Base-by-base conservation (phyloP, 257 asterid species). In the Lithospermum erythrorhizon region DNA sequence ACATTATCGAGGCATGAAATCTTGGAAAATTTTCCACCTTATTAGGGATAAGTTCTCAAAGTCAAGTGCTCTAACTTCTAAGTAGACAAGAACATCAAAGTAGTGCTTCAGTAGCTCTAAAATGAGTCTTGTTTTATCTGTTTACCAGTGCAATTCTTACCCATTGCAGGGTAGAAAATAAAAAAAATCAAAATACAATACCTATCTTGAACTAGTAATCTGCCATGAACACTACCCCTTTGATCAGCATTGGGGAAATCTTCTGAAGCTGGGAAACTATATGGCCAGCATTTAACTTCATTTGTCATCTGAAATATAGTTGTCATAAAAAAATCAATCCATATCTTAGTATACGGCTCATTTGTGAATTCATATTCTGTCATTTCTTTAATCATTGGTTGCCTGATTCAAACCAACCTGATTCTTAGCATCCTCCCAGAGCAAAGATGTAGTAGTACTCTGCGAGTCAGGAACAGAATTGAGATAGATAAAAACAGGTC, bases 161-260 rank as follows among this genome's bases (percentile, higher is more conserved):
- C 18, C 49, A 11, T 13, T 41, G 49, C 16, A 14, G 49, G 49
- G 18, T 8, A 9, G 21, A n/a, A 20, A 45, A 22, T 37, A 61
- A 23, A 61, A 45, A 14, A 7, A 19, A 21, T 32, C 61, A 15
- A 48, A 41, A 55, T 65, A 10, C 9, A 20, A 2, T 66, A 87
- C 96, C 95, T 85, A 77, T 90, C 97, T 65, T 73, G 82, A 66
- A 87, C 87, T 10, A 75, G 63, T 67, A 90, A 78, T 78, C 77
- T 82, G 51, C 96, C 97, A 20, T 25, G 65, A 41, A 83, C 73
- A 16, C 56, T 66, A 55, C 96, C 97, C 70, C 97, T 75, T 69
- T 83, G 78, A 27, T 83, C 81, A 4, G 82, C 73, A 18, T 69
- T 61, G 25, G 76, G 83, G 73, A 77, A 90, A 63, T 87, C 94